phyloP scores from a whole-genome alignment of 306 rosid species.

The Astragalus membranaceus region DNA sequence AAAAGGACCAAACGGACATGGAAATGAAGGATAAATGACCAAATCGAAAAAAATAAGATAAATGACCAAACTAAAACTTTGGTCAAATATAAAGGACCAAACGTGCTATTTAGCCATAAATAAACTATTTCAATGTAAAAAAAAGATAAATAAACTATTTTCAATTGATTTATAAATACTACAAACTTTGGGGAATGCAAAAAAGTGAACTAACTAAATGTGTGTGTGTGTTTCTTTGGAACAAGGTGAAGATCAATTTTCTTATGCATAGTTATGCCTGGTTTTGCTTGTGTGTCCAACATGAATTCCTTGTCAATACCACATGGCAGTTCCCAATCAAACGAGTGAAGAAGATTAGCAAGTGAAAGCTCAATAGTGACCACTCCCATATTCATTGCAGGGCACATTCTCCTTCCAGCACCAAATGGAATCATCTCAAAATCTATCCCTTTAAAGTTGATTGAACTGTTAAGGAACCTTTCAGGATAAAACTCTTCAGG shows the following conservation, averaged over 20 bases:
- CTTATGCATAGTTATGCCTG: slow-evolving; percentile 31
- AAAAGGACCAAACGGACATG: no score
- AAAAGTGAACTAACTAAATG: not conserved
- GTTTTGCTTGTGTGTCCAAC: slow-evolving; percentile 20
- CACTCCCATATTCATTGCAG: slow-evolving; percentile 15
- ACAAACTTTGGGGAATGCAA: not conserved
- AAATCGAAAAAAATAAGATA: no score
- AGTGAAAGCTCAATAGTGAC: slow-evolving; percentile 15
- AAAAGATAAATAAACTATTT: no score
- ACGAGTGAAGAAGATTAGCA: slow-evolving; percentile 26
- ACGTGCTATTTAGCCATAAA: no score
- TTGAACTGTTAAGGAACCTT: slow-evolving; percentile 10
- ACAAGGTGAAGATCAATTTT: slow-evolving; percentile 22
- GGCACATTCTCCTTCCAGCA: slow-evolving; percentile 36
- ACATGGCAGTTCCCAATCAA: slow-evolving; percentile 26
- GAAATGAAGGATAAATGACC: no score
- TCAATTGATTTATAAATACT: not conserved
- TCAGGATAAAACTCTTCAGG: slow-evolving; percentile 26
- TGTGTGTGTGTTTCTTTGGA: not conserved
- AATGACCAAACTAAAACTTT: no score
- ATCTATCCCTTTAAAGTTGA: slow-evolving; percentile 20
- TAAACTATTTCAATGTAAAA: no score
- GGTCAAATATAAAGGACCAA: no score
- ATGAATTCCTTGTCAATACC: not conserved
- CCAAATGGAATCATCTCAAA: slow-evolving; percentile 37